phyloP scores from a whole-genome alignment of 345 rosid species.

The Pistacia atlantica region DNA sequence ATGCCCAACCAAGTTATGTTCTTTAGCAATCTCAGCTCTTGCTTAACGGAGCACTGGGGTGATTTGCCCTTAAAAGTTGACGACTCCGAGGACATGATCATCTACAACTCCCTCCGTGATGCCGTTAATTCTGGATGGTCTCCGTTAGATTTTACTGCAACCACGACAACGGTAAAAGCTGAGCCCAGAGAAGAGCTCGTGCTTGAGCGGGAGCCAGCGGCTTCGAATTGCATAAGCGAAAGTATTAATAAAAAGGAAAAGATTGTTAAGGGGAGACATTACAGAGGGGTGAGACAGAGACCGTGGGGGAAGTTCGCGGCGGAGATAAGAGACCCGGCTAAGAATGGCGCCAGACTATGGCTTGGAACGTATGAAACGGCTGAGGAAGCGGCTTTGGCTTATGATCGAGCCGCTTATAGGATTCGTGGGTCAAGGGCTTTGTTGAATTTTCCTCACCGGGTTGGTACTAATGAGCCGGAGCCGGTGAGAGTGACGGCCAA shows the following conservation, averaged over 20 bases:
- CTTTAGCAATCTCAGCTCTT: slow-evolving; percentile 43
- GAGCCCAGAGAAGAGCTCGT: slow-evolving; percentile 18
- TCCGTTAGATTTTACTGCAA: slow-evolving; percentile 29
- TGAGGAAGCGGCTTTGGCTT: slow-evolving; percentile 77
- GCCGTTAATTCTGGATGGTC: slow-evolving; percentile 59
- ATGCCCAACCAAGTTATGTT: slow-evolving; percentile 12
- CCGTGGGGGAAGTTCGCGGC: slow-evolving; percentile 89
- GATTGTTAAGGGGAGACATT: slow-evolving; percentile 46
- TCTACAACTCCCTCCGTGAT: slow-evolving; percentile 56
- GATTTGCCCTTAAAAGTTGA: slow-evolving; percentile 54
- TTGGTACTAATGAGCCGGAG: slow-evolving; percentile 62
- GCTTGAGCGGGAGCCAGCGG: not conserved
- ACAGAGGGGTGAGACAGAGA: slow-evolving; percentile 71
- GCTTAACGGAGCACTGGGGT: slow-evolving; percentile 64
- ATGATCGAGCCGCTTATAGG: slow-evolving; percentile 65
- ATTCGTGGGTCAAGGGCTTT: slow-evolving; percentile 70
- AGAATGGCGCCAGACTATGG: slow-evolving; percentile 72
- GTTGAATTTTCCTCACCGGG: slow-evolving; percentile 62
- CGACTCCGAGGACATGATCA: slow-evolving; percentile 63
- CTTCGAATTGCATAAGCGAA: not conserved
- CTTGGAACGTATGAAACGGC: slow-evolving; percentile 73
- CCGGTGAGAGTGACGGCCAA: slow-evolving; percentile 73
- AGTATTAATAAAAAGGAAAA: not conserved
- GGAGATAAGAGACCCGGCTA: slow-evolving; percentile 74
- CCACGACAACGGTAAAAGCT: slow-evolving; percentile 11